These are phyloP conservation scores for Hanseniaspora mollemarum DNA, from an alignment of 805 yeast species.

Conservation along the genomic window DNA sequence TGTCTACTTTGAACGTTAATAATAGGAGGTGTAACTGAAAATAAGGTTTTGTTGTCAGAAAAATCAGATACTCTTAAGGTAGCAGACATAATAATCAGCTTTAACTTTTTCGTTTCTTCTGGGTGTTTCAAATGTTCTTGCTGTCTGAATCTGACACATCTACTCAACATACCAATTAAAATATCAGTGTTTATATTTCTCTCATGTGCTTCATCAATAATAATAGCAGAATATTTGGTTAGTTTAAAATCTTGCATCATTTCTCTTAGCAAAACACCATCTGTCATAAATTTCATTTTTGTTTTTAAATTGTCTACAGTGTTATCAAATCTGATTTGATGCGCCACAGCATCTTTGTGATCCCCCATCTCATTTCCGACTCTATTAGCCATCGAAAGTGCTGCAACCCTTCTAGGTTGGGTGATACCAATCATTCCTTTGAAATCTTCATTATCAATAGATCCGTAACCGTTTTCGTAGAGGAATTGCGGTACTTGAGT, in stretches of 20 bases:
- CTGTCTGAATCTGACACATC: slow-evolving; percentile 65
- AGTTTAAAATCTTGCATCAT: slow-evolving; percentile 80
- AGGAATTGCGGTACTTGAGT: slow-evolving; percentile 96
- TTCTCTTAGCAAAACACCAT: slow-evolving; percentile 86
- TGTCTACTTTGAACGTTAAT: slow-evolving; percentile 86
- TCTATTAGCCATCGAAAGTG: slow-evolving; percentile 80
- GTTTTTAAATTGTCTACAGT: slow-evolving; percentile 48
- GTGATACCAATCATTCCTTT: slow-evolving; percentile 96
- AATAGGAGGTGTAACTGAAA: slow-evolving; percentile 70
- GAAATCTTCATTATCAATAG: slow-evolving; percentile 36
- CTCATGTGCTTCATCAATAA: slow-evolving; percentile 97
- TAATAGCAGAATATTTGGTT: slow-evolving; percentile 68
- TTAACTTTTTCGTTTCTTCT: slow-evolving; percentile 45
- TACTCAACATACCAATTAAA: slow-evolving; percentile 83
- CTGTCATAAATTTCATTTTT: slow-evolving; percentile 80
- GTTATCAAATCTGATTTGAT: slow-evolving; percentile 74
- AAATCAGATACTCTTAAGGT: slow-evolving; percentile 89
- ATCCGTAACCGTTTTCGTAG: slow-evolving; percentile 85
- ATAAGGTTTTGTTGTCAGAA: slow-evolving; percentile 64
- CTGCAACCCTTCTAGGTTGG: slow-evolving; percentile 91
- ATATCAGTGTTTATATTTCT: slow-evolving; percentile 93
- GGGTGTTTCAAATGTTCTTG: slow-evolving; percentile 42
- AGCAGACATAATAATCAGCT: slow-evolving; percentile 91
- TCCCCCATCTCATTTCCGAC: slow-evolving; percentile 67
- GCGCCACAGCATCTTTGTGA: slow-evolving; percentile 57